phyloP scores from a whole-genome alignment of 2,329 filamentous ascomycete genomes.

The Simplicillium aogashimaense region DNA sequence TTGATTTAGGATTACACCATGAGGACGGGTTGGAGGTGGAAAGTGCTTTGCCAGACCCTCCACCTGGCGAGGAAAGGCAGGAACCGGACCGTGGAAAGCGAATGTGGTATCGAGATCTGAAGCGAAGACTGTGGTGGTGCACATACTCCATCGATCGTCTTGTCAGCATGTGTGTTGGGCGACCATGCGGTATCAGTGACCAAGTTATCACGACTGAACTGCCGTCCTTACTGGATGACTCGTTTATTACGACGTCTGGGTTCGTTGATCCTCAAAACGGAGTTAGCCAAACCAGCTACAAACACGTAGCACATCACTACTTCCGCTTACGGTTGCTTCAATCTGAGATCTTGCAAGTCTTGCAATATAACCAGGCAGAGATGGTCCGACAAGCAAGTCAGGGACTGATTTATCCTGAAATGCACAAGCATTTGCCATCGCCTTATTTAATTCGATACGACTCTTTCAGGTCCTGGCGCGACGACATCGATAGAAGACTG shows the following conservation, averaged over 20 bases:
- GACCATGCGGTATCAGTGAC: conserved; percentile 92
- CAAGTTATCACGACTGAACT: conserved; percentile 94
- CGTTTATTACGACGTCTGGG: conserved; percentile 73
- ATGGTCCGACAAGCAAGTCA: conserved; percentile 58
- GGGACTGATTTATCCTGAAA: conserved; percentile 58
- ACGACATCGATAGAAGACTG: conserved; percentile 74
- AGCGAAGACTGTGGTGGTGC: conserved; percentile 90
- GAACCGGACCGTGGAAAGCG: conserved; percentile 45
- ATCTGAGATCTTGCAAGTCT: conserved; percentile 87
- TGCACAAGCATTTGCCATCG: conserved; percentile 70
- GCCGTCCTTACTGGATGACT: conserved; percentile 79
- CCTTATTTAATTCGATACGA: conserved; percentile 78
- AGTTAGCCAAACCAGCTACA: conserved; percentile 66
- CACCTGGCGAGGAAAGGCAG: conserved; percentile 9
- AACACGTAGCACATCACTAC: conserved; percentile 85
- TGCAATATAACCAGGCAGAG: conserved; percentile 86
- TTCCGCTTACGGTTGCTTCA: conserved; percentile 81
- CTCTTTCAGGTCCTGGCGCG: conserved; percentile 80
- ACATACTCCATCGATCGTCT: conserved; percentile 93
- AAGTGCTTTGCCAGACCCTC: conserved; percentile 41
- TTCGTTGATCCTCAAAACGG: conserved; percentile 52
- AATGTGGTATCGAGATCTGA: conserved; percentile 78
- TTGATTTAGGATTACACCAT: conserved; percentile 86
- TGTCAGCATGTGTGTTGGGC: conserved; percentile 85
- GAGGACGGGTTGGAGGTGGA: conserved; percentile 68